A percentile compares a stretch with the other conserved stretches of the same genome.
phyloP scores from a whole-genome alignment of 1,284 basidiomycete genomes.

The Rhodotorula sp. region DNA sequence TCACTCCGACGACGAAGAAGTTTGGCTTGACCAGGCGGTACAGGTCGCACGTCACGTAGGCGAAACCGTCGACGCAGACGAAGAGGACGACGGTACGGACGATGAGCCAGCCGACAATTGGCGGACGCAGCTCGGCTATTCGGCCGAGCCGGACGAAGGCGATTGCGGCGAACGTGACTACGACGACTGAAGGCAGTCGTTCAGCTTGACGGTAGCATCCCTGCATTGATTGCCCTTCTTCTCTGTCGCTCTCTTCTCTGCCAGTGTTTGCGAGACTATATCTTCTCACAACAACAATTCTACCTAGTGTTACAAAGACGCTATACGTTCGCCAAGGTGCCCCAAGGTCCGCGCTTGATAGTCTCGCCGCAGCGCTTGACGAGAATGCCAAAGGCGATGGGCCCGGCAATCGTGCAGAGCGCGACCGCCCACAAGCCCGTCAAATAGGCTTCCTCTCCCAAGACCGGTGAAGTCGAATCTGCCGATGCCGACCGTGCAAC shows the following conservation, averaged over 20 bases:
- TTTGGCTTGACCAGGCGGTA: background rate
- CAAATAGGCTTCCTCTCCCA: conserved; percentile 53
- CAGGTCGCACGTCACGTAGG: conserved; percentile 10
- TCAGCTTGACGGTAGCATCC: no score
- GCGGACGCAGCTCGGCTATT: background rate
- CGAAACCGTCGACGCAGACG: conserved; percentile 8
- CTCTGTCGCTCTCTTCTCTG: background rate
- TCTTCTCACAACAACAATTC: background rate
- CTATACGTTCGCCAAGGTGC: background rate
- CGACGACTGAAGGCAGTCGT: background rate
- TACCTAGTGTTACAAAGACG: no score
- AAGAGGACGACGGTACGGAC: background rate
- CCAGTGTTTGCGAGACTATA: background rate
- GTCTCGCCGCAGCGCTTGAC: conserved; percentile 48
- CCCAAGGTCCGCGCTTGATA: conserved; percentile 33
- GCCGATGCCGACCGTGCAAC: conserved; percentile 33
- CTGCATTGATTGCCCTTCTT: background rate
- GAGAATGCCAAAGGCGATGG: conserved; percentile 51
- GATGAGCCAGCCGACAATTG: background rate
- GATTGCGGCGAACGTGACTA: background rate
- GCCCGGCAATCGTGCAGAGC: conserved; percentile 57
- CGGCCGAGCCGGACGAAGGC: background rate
- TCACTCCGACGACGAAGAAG: background rate
- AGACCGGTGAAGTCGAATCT: conserved; percentile 36
- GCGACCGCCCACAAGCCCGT: conserved; percentile 57